A percentile compares a stretch with the other conserved stretches of the same genome.
Conservation (phyloP, 2,329 filamentous ascomycete species). For the Ophiostoma piceae region DNA sequence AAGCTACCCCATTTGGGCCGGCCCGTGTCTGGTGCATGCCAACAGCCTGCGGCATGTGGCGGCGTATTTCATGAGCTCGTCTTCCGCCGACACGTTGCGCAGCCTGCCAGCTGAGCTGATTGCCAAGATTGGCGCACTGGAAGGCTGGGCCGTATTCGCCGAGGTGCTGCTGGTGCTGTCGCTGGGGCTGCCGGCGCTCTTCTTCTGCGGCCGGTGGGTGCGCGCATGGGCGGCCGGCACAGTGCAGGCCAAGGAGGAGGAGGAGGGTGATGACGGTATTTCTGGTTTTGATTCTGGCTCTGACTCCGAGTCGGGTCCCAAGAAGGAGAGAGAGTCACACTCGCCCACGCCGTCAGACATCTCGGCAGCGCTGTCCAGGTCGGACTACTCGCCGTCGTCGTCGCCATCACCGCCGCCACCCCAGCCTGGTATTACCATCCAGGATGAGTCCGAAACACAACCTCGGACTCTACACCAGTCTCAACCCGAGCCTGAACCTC, state of each 20-base stretch:
- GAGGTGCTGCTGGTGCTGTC: constrained; percentile 33
- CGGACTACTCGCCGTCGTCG: not conserved
- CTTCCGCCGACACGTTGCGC: constrained; percentile 13
- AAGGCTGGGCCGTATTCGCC: constrained; percentile 33
- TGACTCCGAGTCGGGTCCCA: not conserved
- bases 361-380: not conserved
- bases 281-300: no score
- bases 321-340: not conserved
- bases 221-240: constrained; percentile 32
- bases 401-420: not conserved
- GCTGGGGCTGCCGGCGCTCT: constrained; percentile 33
- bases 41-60: constrained; percentile 33
- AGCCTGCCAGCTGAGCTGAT: constrained; percentile 32
- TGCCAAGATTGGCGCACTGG: constrained; percentile 30
- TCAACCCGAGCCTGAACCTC: not conserved
- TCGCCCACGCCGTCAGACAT: not conserved
- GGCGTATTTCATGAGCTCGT: constrained; percentile 30
- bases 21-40: constrained; percentile 35
- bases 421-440: no score
- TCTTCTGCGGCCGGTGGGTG: constrained; percentile 31
- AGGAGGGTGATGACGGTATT: not conserved
- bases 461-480: not conserved
- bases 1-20: constrained; percentile 34
- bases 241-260: constrained; percentile 20
- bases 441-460: no score